Evolutionary conservation across 257 asterid genomes (phyloP).

Genomic region (Nicotiana obtusifolia): DNA sequence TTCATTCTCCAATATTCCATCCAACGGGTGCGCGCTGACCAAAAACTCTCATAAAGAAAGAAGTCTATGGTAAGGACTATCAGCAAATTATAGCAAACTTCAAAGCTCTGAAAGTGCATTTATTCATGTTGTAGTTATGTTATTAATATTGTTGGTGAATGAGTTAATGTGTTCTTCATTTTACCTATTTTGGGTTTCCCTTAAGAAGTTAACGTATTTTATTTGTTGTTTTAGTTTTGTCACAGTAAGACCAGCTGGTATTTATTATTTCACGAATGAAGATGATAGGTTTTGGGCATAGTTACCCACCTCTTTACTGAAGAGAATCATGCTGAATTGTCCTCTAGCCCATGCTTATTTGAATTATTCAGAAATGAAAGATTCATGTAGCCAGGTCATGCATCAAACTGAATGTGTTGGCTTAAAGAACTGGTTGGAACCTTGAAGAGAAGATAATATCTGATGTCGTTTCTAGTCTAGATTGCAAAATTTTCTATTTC

Average conservation of each 20-base stretch:
- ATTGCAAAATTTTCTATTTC: neutral
- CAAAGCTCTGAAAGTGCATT: neutral
- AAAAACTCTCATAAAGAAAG: slow-evolving; percentile 70
- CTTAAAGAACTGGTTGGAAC: no score
- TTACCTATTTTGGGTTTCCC: neutral
- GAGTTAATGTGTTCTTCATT: neutral
- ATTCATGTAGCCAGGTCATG: no score
- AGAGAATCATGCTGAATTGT: neutral
- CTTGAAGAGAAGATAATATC: no score
- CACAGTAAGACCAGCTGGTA: neutral
- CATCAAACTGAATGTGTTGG: no score
- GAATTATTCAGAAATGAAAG: no score
- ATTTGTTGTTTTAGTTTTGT: neutral
- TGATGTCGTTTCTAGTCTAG: neutral
- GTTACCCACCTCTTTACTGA: neutral
- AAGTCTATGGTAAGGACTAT: slow-evolving; percentile 72
- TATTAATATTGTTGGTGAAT: neutral
- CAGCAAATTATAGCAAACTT: neutral
- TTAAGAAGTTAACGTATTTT: neutral
- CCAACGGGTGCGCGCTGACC: slow-evolving; percentile 36
- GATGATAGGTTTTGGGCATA: neutral
- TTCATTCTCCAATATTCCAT: slow-evolving; percentile 21
- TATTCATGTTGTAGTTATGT: neutral
- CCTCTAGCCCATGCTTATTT: neutral
- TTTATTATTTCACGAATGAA: no score